Percentiles rank a stretch among this genome's conserved stretches.
Evolutionary conservation across 306 rosid species (phyloP).

Genomic region (Castanopsis chinensis): DNA sequence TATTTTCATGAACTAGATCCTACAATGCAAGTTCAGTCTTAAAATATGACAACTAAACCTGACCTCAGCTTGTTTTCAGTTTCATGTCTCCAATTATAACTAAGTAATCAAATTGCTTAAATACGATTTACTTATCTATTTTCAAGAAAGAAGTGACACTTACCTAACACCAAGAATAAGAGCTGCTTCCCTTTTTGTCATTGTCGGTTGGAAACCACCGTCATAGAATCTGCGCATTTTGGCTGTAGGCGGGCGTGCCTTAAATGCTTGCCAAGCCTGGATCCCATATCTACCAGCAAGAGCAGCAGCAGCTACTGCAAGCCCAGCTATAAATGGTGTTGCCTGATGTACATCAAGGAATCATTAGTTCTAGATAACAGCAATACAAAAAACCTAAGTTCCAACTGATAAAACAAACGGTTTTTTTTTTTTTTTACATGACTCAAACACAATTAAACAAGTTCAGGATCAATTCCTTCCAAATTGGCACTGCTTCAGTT

Average conservation of each 20-base stretch:
- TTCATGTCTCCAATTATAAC: not conserved
- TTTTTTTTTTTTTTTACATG: not conserved
- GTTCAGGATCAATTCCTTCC: not conserved
- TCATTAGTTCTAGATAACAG: conserved; percentile 10
- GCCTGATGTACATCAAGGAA: conserved; percentile 40
- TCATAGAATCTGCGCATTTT: conserved; percentile 58
- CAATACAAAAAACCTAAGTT: not conserved
- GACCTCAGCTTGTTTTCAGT: not conserved
- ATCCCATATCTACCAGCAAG: conserved; percentile 64
- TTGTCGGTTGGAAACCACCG: conserved; percentile 67
- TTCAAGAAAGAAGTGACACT: conserved; percentile 1
- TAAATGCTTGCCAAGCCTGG: conserved; percentile 73
- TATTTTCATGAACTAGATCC: not conserved
- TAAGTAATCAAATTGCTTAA: not conserved
- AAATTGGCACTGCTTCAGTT: not conserved
- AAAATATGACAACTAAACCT: not conserved
- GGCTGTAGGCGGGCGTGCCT: conserved; percentile 53
- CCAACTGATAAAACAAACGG: not conserved
- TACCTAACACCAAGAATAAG: conserved; percentile 79
- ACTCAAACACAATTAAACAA: not conserved
- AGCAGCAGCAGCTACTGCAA: conserved; percentile 74
- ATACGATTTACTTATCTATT: not conserved
- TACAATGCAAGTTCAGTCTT: not conserved
- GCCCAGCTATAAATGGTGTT: conserved; percentile 72
- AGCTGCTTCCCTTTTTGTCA: conserved; percentile 75